Evolutionary conservation across 768 basidiomycete genomes (phyloP), one percentile per base, ranked within the genome.

Genomic region (Mycena haematopus): DNA sequence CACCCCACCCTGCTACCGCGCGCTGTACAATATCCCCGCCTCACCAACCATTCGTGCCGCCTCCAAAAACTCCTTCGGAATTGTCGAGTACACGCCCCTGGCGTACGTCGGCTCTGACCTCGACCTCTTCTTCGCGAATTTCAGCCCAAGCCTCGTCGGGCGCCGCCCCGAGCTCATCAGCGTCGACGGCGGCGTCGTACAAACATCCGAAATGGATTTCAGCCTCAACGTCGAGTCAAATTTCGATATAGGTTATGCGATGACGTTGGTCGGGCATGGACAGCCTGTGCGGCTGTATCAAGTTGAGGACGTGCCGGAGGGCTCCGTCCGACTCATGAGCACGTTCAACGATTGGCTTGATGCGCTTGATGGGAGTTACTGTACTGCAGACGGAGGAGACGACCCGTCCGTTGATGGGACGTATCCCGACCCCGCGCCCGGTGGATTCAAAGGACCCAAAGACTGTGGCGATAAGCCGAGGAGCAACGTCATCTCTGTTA

Each of bases 171-270:
- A 71, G 17, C 24, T 73, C 49, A 27, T 42, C 3, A 68, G 70
- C 35, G 72, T 79, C 29, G 84, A 84, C 25, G 84, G 84, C 65
- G 84, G 84, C 31, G 73, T 80, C 35, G 75, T 79, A 7, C 84
- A 86, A 68, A 81, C 78, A 1, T 59, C 58, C 3, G 57, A 77
- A 45, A 70, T 75, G 65, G 75, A 79, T 42, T 82, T 84, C 63
- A 65, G 74, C 22, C 75, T 76, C 67, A 84, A 83, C 63, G 83
- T 78, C 47, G 85, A 88, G 70, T 82, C 84, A n/a, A 76, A 85
- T 63, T 78, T 87, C 17, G 86, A 87, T 70, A 75, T 88, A 2
- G 6, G 86, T 72, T 86, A 84, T 63, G 79, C 78, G 15, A 82
- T 87, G 84, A 71, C 75, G 10, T 74, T 79, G 19, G 52, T 60